Conservation (phyloP, 2,329 filamentous ascomycete species). For the Thelonectria rubi region DNA sequence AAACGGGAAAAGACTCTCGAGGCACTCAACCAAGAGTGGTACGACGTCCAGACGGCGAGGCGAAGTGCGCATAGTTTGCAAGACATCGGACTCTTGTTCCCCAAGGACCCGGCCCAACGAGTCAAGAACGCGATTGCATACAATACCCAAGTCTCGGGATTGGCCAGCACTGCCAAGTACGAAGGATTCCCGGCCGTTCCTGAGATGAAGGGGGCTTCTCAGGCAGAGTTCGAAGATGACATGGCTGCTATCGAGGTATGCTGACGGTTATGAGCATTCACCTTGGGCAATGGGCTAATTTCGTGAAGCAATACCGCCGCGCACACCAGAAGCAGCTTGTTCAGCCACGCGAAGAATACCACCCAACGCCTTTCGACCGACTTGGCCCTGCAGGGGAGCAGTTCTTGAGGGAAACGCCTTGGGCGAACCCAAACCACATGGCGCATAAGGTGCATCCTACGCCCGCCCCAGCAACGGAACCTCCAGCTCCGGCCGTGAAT, state of each 20-base stretch:
- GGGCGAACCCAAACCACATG: constrained; percentile 91
- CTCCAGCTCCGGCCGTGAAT: constrained; percentile 21
- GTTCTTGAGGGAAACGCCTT: constrained; percentile 88
- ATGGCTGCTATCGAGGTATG: constrained; percentile 85
- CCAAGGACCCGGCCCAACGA: constrained; percentile 78
- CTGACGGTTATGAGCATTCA: constrained; percentile 14
- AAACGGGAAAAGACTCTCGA: constrained; percentile 82
- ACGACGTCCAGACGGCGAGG: constrained; percentile 89
- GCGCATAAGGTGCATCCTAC: constrained; percentile 63
- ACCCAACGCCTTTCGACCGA: constrained; percentile 58
- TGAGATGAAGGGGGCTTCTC: constrained; percentile 76
- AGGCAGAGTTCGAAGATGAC: constrained; percentile 83
- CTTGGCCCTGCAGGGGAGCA: constrained; percentile 80
- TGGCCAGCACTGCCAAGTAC: constrained; percentile 92
- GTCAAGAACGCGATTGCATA: constrained; percentile 88
- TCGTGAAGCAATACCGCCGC: constrained; percentile 47
- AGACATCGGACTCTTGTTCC: constrained; percentile 84
- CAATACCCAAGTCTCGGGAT: constrained; percentile 91
- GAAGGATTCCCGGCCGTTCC: constrained; percentile 97
- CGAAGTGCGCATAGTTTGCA: constrained; percentile 82
- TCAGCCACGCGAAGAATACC: constrained; percentile 58
- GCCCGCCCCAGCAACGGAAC: constrained; percentile 30
- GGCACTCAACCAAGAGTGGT: constrained; percentile 87
- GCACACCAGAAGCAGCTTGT: constrained; percentile 50
- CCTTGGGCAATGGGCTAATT: constrained; percentile 25